Evolutionary conservation across 345 rosid genomes (phyloP).

Genomic region (Gossypium herbaceum): DNA sequence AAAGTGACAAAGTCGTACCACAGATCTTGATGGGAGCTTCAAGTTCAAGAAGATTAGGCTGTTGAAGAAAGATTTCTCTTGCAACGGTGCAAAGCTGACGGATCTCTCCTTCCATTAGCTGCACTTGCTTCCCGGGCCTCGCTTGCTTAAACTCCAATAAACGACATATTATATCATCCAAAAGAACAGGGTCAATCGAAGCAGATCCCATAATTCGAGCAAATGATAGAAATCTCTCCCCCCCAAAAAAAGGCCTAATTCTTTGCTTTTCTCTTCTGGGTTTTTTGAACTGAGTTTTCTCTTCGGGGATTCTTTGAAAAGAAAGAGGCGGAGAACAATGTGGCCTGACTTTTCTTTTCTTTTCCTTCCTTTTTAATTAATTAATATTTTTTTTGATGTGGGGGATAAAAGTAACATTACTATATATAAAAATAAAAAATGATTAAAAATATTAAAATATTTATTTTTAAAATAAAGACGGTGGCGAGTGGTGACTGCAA

Average conservation of each 20-base stretch:
- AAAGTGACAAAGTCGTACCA: conserved; percentile 34
- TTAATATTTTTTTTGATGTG: not conserved
- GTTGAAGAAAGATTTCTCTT: conserved; percentile 72
- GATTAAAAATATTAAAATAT: not conserved
- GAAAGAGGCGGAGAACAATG: conserved; percentile 2
- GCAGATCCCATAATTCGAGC: conserved; percentile 22
- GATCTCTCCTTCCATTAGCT: conserved; percentile 84
- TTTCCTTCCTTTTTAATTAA: not conserved
- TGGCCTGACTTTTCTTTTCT: not conserved
- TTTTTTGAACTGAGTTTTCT: not conserved
- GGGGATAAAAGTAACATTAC: not conserved
- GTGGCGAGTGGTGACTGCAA: conserved; percentile 14
- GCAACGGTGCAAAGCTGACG: conserved; percentile 68
- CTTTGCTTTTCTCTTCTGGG: conserved; percentile 13
- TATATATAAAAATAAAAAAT: not conserved
- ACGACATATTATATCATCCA: conserved; percentile 71
- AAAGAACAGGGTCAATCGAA: conserved; percentile 51
- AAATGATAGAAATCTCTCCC: not conserved
- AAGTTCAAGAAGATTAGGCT: conserved; percentile 86
- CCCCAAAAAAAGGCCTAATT: not conserved
- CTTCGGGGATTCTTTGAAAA: not conserved
- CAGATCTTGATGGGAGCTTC: conserved; percentile 97
- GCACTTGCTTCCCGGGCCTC: conserved; percentile 71
- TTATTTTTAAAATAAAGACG: not conserved
- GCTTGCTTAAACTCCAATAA: conserved; percentile 60